Conservation (phyloP, 2,329 filamentous ascomycete genomes). For the Alternaria metachromatica region DNA sequence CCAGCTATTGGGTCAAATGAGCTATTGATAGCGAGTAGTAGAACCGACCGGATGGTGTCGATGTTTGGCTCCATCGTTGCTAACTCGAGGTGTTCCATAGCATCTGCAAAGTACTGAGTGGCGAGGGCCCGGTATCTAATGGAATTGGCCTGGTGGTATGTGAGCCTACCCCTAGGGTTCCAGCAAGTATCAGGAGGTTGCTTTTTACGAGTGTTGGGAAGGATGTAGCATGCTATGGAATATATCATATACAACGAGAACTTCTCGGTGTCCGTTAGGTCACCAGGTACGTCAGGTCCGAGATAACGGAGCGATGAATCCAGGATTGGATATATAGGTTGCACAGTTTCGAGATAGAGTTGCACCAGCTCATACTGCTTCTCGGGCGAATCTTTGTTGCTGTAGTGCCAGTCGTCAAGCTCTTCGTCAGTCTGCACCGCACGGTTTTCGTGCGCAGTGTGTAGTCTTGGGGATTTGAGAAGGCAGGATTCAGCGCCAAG, state of each 20-base stretch:
- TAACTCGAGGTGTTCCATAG: slow-evolving; percentile 41
- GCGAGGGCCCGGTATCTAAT: slow-evolving; percentile 40
- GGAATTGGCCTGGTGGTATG: slow-evolving; percentile 38
- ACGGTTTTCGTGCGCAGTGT: slow-evolving; percentile 20
- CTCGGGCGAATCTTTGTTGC: slow-evolving; percentile 30
- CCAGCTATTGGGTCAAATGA: slow-evolving; percentile 45
- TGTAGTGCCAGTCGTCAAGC: slow-evolving; percentile 33
- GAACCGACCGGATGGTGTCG: slow-evolving; percentile 39
- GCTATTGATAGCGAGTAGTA: slow-evolving; percentile 45
- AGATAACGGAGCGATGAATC: slow-evolving; percentile 38
- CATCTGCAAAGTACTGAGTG: slow-evolving; percentile 33
- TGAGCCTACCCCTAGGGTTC: slow-evolving; percentile 33
- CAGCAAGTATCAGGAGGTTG: slow-evolving; percentile 27
- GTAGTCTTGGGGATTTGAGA: slow-evolving; percentile 38
- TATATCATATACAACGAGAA: slow-evolving; percentile 48
- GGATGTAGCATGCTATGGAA: slow-evolving; percentile 43
- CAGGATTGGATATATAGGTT: slow-evolving; percentile 40
- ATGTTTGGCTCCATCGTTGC: slow-evolving; percentile 43
- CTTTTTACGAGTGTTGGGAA: slow-evolving; percentile 34
- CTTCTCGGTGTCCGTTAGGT: slow-evolving; percentile 33
- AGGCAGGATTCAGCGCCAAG: slow-evolving; percentile 45
- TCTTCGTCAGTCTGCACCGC: slow-evolving; percentile 26
- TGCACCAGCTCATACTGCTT: slow-evolving; percentile 40
- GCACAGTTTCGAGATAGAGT: slow-evolving; percentile 37
- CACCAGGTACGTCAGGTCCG: slow-evolving; percentile 23